Conservation (phyloP, 176 grass and related monocot species). For the bread wheat (Triticum aestivum) region DNA sequence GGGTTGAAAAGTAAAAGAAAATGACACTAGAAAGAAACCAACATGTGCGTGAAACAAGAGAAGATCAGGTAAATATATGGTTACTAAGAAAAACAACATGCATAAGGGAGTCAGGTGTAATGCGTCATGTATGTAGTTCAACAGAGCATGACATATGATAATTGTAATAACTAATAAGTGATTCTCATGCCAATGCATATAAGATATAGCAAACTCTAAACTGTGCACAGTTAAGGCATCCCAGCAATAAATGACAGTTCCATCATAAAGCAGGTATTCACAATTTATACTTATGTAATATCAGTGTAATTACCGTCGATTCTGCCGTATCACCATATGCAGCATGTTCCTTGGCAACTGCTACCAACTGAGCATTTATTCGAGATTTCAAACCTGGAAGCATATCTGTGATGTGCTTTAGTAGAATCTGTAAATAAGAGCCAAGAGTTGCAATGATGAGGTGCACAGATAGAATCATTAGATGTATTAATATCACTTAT, state of each 20-base stretch:
- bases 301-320: conserved; percentile 57
- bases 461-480: conserved; percentile 26
- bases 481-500: neutral
- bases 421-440: conserved; percentile 72
- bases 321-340: conserved; percentile 82
- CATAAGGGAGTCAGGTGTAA: neutral
- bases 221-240: neutral
- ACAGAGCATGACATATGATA: neutral
- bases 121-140: neutral
- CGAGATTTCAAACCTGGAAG: conserved; percentile 88
- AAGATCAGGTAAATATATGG: conserved; percentile 4
- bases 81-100: neutral
- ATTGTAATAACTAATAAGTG: neutral
- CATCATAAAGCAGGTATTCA: conserved; percentile 26
- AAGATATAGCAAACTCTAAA: conserved; percentile 17
- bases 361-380: conserved; percentile 76
- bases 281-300: conserved; percentile 9
- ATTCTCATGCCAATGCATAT: conserved; percentile 20
- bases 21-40: conserved; percentile 11
- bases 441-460: neutral
- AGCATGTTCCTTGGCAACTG: conserved; percentile 87
- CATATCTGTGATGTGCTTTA: conserved; percentile 79
- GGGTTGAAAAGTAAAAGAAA: neutral
- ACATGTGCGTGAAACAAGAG: conserved; percentile 4
- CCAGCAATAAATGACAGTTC: neutral